A percentile compares a stretch with the other conserved stretches of the same genome.
phyloP scores from a whole-genome alignment of 805 yeast species.

The Candida ortonii region DNA sequence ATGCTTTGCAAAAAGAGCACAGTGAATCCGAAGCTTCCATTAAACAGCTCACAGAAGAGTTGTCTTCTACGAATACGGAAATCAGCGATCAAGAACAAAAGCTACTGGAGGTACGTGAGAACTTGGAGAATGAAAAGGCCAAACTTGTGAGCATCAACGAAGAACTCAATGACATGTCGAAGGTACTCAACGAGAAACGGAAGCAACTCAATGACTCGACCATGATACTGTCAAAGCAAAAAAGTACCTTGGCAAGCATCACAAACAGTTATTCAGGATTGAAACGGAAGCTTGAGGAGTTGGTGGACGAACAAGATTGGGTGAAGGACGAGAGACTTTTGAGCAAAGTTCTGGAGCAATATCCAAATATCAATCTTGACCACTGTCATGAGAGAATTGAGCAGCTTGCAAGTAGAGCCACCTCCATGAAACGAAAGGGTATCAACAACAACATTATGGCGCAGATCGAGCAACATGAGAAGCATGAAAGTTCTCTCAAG shows the following conservation, averaged over 20 bases:
- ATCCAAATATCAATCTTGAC: conserved; percentile 59
- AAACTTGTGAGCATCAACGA: conserved; percentile 68
- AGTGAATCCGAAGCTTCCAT: conserved; percentile 35
- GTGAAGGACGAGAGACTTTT: conserved; percentile 61
- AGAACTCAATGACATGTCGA: conserved; percentile 63
- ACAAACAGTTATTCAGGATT: conserved; percentile 29
- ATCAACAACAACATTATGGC: conserved; percentile 86
- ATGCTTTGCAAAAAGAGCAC: conserved; percentile 41
- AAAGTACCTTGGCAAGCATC: conserved; percentile 45
- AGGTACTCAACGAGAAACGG: conserved; percentile 41
- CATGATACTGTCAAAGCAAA: conserved; percentile 51
- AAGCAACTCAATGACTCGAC: conserved; percentile 46
- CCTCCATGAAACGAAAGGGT: conserved; percentile 66
- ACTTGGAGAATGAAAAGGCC: conserved; percentile 53
- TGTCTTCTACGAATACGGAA: conserved; percentile 24
- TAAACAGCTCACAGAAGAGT: conserved; percentile 33
- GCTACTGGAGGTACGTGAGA: conserved; percentile 30
- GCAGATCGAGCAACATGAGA: conserved; percentile 88
- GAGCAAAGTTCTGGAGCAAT: conserved; percentile 53
- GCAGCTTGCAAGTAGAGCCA: conserved; percentile 55
- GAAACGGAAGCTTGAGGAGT: conserved; percentile 39
- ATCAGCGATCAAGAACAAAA: conserved; percentile 28
- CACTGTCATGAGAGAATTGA: conserved; percentile 58
- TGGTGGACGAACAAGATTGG: conserved; percentile 68
- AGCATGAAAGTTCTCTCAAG: conserved; percentile 73